Evolutionary conservation across 495 filamentous ascomycete species (phyloP).

Genomic region (Amorphotheca resinae): DNA sequence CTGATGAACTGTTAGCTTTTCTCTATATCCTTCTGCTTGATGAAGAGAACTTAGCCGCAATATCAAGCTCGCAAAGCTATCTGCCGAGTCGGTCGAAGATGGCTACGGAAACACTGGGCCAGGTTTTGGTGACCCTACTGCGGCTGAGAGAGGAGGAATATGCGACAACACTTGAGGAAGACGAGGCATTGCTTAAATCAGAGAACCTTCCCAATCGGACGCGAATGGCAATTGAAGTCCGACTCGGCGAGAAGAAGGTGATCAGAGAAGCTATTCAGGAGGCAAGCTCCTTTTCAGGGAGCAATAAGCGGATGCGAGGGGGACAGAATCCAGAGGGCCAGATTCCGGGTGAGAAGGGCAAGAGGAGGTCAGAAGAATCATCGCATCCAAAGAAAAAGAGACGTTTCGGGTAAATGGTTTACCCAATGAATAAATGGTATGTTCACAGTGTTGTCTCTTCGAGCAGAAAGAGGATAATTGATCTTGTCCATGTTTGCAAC

Average conservation of each 20-base stretch:
- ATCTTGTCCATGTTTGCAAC: constrained; percentile 16
- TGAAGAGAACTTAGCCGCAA: constrained; percentile 24
- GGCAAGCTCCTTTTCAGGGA: constrained; percentile 13
- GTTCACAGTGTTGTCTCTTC: constrained; percentile 21
- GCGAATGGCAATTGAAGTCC: constrained; percentile 62
- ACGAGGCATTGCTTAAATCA: constrained; percentile 37
- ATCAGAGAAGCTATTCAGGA: constrained; percentile 34
- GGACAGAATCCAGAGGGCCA: neutral
- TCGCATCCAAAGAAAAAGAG: constrained; percentile 16
- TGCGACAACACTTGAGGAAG: constrained; percentile 47
- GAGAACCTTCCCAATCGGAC: constrained; percentile 27
- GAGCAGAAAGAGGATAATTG: neutral
- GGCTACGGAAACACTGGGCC: constrained; percentile 26
- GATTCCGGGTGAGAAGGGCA: constrained; percentile 26
- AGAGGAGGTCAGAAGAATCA: constrained; percentile 21
- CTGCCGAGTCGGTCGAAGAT: constrained; percentile 30
- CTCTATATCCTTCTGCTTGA: constrained; percentile 24
- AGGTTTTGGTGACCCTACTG: constrained; percentile 25
- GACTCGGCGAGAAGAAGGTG: constrained; percentile 72
- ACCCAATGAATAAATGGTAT: constrained; percentile 18
- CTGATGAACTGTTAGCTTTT: constrained; percentile 21
- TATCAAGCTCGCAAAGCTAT: constrained; percentile 28
- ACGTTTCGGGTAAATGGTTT: constrained; percentile 24
- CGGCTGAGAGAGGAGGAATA: constrained; percentile 38
- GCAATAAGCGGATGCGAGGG: constrained; percentile 23